Base-by-base conservation (phyloP, 148 eudicot species). In the Heliamphora exappendiculata region DNA sequence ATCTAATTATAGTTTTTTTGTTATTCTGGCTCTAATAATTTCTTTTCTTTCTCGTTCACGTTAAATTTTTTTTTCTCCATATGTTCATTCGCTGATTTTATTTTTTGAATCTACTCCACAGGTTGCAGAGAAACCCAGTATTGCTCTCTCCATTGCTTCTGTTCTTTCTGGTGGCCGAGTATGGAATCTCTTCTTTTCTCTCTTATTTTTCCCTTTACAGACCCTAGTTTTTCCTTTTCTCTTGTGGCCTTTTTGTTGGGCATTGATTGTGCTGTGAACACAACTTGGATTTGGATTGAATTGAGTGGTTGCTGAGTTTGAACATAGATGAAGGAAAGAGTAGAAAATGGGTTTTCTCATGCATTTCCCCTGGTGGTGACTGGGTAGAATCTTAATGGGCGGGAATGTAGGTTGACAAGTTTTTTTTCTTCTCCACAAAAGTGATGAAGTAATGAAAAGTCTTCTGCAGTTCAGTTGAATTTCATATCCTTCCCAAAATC, bases 111-210 rank as follows among this genome's bases (percentile, higher is more conserved):
- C 0, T 45, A 4, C 47, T 44, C 55, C 71, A 36, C 78, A 94
- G 98, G 98, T 92, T 44, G 98, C 97, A 50, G 98, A 94, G 84
- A 94, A 94, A 75, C 98, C 98, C 1, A 92, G 98, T 70, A 94
- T 94, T 7, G 95, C 98, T 34, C 85, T 89, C 3, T 87, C 98
- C 16, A 90, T 91, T 68, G 97, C 98, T 20, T 81, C 84, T 50
- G 91, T 86, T 77, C 98, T 94, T 16, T 92, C 98, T 5, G 80
- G 82, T 49, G 93, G 91, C 83, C 91, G 82, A 29, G 98, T 94
- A 89, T 55, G 84, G 45, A 36, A 24, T 28, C 53, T 2, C n/a
- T 55, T 45, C 49, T 39, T 13, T 3, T 29, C 17, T 51, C 10
- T 64, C 42, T 58, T 4, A 58, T 57, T 49, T 65, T 47, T 31